Conservation (phyloP, 352 stramenopile genomes). For the Globisporangium ultimum region DNA sequence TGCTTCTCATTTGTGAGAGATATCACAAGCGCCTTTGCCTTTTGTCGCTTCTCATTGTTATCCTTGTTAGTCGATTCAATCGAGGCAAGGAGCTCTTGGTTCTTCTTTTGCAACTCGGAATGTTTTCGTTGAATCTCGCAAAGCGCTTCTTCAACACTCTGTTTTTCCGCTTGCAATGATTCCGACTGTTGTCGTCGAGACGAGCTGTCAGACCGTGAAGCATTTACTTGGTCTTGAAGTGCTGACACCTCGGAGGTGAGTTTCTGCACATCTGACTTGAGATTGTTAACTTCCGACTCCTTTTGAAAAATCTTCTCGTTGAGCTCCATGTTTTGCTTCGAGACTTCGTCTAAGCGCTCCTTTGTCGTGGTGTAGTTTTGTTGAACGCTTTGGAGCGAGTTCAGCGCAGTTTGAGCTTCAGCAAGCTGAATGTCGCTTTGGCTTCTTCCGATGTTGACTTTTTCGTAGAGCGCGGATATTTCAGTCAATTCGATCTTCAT, state of each 20-base stretch:
- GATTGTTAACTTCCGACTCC: conserved; percentile 37
- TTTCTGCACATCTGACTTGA: conserved; percentile 44
- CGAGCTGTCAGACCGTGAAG: conserved; percentile 40
- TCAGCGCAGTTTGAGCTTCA: conserved; percentile 44
- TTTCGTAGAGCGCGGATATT: conserved; percentile 52
- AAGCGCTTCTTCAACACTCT: conserved; percentile 34
- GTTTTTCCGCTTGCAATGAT: conserved; percentile 37
- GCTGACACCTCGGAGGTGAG: conserved; percentile 36
- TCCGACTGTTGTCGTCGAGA: conserved; percentile 40
- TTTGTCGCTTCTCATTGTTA: conserved; percentile 64
- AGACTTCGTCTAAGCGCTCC: conserved; percentile 39
- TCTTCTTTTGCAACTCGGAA: conserved; percentile 48
- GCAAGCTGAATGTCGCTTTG: conserved; percentile 57
- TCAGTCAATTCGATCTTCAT: conserved; percentile 48
- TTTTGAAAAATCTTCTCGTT: conserved; percentile 56
- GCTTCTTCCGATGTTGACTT: conserved; percentile 52
- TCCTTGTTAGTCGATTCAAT: conserved; percentile 51
- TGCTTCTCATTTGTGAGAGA: conserved; percentile 68
- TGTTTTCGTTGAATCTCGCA: conserved; percentile 34
- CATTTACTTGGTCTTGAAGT: conserved; percentile 36
- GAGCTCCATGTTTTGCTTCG: conserved; percentile 50
- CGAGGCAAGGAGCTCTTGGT: conserved; percentile 38
- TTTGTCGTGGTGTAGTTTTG: conserved; percentile 32
- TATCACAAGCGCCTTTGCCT: conserved; percentile 65
- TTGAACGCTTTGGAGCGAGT: conserved; percentile 36